Evolutionary conservation across 2,329 filamentous ascomycete species (phyloP), one percentile per base, ranked within the genome.

Genomic region (Arthrobotrys conoides): DNA sequence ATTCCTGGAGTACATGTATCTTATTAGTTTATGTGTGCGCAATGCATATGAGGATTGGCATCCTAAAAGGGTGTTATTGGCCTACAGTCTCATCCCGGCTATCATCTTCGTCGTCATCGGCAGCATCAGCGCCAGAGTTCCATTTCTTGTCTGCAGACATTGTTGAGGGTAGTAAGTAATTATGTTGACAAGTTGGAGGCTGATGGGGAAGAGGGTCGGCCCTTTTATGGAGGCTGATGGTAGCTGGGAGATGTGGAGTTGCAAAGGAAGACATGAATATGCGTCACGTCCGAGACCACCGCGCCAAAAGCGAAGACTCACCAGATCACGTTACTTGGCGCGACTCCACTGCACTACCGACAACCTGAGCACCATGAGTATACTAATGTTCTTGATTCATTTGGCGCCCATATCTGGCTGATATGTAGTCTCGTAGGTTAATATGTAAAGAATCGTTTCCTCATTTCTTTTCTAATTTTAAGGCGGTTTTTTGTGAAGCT

Each of bases 21-120:
- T 64, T 59, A 69, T 67, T 14, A 48, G n/a, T 24, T 10, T 16
- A 30, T 63, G 3, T 8, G 27, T 49, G 20, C n/a, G n/a, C n/a
- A n/a, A n/a, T 41, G 18, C 18, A 16, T 20, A 48, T 36, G 30
- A 36, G 3, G 27, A 30, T 6, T 6, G 27, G 27, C 6, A 30
- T 6, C 3, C 27, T 30, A 6, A 30, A 6, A 3, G 6, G 27
- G 27, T 30, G 6, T 3, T 30, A 30, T 30, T 30, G 27, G 3
- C 27, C 81, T 85, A 91, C 89, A 53, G 87, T 87, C 81, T 93
- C 91, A 80, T 92, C 90, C 76, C 91, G 84, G 80, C 89, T 88
- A 76, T 92, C 90, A 64, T 89, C 91, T 9, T 93, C 91, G 18
- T 94, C 91, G 20, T 94, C 91, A 5, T 92, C 90, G 4, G 77